Base-by-base conservation (phyloP, 768 basidiomycete species). In the Glaciozyma martinii region DNA sequence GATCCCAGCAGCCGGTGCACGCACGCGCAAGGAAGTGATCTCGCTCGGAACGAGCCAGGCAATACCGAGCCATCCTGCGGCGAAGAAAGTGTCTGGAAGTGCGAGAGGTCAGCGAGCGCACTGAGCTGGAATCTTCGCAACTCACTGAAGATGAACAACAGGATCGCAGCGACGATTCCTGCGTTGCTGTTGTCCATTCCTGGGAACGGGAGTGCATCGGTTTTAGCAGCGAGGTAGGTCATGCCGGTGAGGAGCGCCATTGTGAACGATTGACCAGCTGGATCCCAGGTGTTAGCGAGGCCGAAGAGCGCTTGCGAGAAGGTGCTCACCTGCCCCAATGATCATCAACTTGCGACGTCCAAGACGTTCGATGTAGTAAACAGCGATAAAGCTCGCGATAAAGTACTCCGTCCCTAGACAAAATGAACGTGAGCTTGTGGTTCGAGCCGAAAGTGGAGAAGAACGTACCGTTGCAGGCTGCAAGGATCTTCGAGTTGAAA, bases 21-120 rank as follows among this genome's bases (percentile, higher is more conserved):
- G 79, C 72, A 85, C 83, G 37, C 81, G 79, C 56, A 86, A 74
- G 16, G 83, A 82, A n/a, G 83, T 83, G 29, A 86, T 83, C 74
- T 86, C 85, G n/a, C 84, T 84, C 66, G 85, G 84, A 80, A 85
- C 85, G 65, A 86, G 77, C 84, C 85, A 86, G 2, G 85, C 84
- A 82, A 85, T 84, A 15, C 84, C 84, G 46, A 85, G 73, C 84
- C 84, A 86, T 1, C 85, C 85, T 61, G 86, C 75, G 2, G 84
- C 84, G 70, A 86, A 86, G 76, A 84, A 82, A 13, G 83, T 84
- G 75, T 85, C 37, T 40, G 12, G 15, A 13, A 8, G 37, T 13
- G 37, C 37, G 37, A 40, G 37, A 40, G 37, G 37, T 40, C 12
- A 40, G 37, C 15, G 37, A 13, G 12, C 10, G 37, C n/a, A 13